Evolutionary conservation across 2,329 filamentous ascomycete genomes (phyloP).

Genomic region (Coleophoma crateriformis): DNA sequence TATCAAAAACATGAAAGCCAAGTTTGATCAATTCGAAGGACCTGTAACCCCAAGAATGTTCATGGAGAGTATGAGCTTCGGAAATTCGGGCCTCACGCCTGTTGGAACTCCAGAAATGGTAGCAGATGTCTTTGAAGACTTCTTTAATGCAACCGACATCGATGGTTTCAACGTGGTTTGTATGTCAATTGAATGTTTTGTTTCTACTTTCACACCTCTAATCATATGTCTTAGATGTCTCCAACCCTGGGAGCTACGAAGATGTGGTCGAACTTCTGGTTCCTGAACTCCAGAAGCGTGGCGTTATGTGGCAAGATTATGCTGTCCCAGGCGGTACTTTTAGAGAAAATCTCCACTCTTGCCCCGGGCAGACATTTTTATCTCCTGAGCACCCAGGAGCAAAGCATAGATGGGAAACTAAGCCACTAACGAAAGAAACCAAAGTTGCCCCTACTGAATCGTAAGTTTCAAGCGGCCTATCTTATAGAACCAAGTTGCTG

Average conservation of each 20-base stretch:
- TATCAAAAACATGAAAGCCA: background rate
- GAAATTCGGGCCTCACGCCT: background rate
- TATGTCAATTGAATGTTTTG: background rate
- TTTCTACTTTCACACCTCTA: background rate
- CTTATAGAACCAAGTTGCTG: no score
- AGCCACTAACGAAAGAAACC: no score
- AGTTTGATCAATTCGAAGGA: background rate
- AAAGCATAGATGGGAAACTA: no score
- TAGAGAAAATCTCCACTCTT: constrained; percentile 48
- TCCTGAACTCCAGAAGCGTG: constrained; percentile 53
- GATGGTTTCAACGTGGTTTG: background rate
- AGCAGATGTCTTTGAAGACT: background rate
- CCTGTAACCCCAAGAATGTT: background rate
- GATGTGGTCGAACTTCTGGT: constrained; percentile 60
- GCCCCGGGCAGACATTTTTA: background rate
- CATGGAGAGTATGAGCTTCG: background rate
- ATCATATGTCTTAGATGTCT: constrained; percentile 36
- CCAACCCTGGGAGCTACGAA: constrained; percentile 62
- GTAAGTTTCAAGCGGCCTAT: no score
- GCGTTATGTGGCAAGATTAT: constrained; percentile 43
- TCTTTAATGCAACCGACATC: background rate
- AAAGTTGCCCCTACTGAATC: no score
- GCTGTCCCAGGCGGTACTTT: constrained; percentile 50
- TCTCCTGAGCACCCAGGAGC: no score
- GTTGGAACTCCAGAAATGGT: background rate